A percentile compares a stretch with the other conserved stretches of the same genome.
Conservation (phyloP, 352 stramenopile genomes). For the Phytophthora pinifolia region DNA sequence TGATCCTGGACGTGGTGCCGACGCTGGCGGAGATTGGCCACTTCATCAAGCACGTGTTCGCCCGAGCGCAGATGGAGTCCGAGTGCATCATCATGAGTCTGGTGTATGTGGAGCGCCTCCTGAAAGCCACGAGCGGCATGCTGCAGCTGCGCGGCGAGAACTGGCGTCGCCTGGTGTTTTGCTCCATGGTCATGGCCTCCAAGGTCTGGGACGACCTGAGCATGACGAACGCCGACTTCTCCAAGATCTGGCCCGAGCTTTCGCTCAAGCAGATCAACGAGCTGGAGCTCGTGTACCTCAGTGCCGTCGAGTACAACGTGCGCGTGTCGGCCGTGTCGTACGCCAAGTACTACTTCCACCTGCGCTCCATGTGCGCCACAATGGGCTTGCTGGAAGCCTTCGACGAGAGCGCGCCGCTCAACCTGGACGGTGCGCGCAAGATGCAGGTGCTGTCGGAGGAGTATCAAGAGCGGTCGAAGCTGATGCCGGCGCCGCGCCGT, state of each 20-base stretch:
- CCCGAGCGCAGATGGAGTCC: slow-evolving; percentile 90
- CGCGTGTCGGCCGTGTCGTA: slow-evolving; percentile 86
- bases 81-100: slow-evolving; percentile 98
- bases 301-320: slow-evolving; percentile 90
- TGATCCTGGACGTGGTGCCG: slow-evolving; percentile 62
- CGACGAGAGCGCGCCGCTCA: slow-evolving; percentile 76
- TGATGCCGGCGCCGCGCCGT: slow-evolving; percentile 66
- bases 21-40: slow-evolving; percentile 87
- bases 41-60: slow-evolving; percentile 95
- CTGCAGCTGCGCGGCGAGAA: slow-evolving; percentile 86
- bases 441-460: slow-evolving; percentile 89
- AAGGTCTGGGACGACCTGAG: slow-evolving; percentile 98
- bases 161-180: slow-evolving; percentile 95
- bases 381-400: slow-evolving; percentile 83
- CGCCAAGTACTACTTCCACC: slow-evolving; percentile 97
- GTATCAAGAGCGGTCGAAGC: slow-evolving; percentile 83
- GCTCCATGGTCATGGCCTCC: slow-evolving; percentile 95
- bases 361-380: slow-evolving; percentile 93
- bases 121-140: slow-evolving; percentile 87
- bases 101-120: slow-evolving; percentile 96
- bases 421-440: slow-evolving; percentile 81
- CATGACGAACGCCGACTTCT: slow-evolving; percentile 98
- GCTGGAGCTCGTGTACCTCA: slow-evolving; percentile 93
- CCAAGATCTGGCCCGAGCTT: slow-evolving; percentile 91
- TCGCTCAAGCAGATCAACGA: slow-evolving; percentile 94